Evolutionary conservation across 257 asterid species (phyloP).

Genomic region (Penstemon davidsonii): DNA sequence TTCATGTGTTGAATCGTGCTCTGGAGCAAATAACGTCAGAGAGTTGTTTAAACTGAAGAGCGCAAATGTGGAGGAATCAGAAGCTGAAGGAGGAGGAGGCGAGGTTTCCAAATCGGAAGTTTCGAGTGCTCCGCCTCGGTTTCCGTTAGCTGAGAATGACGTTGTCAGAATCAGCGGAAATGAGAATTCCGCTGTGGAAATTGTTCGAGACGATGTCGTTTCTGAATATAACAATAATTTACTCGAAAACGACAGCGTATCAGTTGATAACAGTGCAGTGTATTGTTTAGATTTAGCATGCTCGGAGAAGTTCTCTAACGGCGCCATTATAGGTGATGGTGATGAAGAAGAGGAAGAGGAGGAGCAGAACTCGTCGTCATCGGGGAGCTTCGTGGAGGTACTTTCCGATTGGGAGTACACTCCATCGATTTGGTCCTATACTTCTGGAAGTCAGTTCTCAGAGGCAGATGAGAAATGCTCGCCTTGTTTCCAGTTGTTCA

Average conservation of each 20-base stretch:
- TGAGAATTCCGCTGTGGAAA: slow-evolving; percentile 10
- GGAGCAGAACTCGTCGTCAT: slow-evolving; percentile 41
- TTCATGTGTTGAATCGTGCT: too few relatives aligned
- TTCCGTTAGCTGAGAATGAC: slow-evolving; percentile 25
- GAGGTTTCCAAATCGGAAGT: slow-evolving; percentile 40
- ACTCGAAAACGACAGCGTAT: slow-evolving; percentile 32
- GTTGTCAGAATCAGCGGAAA: not conserved
- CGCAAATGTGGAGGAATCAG: slow-evolving; percentile 61
- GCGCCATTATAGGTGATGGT: slow-evolving; percentile 28
- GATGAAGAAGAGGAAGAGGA: slow-evolving; percentile 31
- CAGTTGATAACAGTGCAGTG: slow-evolving; percentile 34
- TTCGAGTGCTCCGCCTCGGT: slow-evolving; percentile 38
- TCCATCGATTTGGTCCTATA: slow-evolving; percentile 57
- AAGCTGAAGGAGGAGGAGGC: slow-evolving; percentile 32
- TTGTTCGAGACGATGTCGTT: slow-evolving; percentile 30
- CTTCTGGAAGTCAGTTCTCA: slow-evolving; percentile 91
- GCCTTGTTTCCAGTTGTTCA: slow-evolving; percentile 63
- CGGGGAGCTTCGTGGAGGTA: slow-evolving; percentile 36
- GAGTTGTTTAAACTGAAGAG: too few relatives aligned
- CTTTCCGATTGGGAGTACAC: slow-evolving; percentile 46
- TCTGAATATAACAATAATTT: slow-evolving; percentile 24
- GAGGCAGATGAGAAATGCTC: slow-evolving; percentile 65
- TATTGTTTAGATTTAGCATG: slow-evolving; percentile 65
- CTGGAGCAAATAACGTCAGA: too few relatives aligned
- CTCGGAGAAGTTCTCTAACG: slow-evolving; percentile 67